These are phyloP conservation scores for Wilcoxina mikolae DNA, from an alignment of 495 filamentous ascomycete genomes.

Conservation along the genomic window DNA sequence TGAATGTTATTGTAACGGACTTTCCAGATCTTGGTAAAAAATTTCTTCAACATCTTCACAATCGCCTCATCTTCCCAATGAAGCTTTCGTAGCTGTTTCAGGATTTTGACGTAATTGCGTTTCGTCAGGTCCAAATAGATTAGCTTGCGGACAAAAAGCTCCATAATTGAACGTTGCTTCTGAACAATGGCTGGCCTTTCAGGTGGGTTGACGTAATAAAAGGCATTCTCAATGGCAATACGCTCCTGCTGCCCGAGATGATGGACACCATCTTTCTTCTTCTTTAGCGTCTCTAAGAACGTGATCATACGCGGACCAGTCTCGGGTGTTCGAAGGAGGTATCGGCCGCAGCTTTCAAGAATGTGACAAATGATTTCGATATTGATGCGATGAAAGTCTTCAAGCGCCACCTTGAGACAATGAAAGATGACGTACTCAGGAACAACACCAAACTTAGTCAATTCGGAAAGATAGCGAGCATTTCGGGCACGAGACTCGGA, in stretches of 20 bases:
- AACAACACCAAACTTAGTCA: conserved; percentile 96
- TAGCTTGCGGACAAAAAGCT: conserved; percentile 80
- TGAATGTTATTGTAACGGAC: conserved; percentile 97
- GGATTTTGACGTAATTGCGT: conserved; percentile 77
- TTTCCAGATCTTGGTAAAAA: conserved; percentile 90
- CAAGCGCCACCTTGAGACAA: conserved; percentile 89
- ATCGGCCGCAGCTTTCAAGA: conserved; percentile 94
- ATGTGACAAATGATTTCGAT: conserved; percentile 96
- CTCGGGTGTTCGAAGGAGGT: conserved; percentile 83
- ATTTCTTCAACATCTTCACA: conserved; percentile 60
- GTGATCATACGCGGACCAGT: conserved; percentile 82
- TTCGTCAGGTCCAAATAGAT: conserved; percentile 89
- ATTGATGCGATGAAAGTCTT: conserved; percentile 96
- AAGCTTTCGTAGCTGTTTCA: conserved; percentile 84
- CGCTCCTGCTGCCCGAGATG: conserved; percentile 79
- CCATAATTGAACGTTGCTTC: conserved; percentile 86
- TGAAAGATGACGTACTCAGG: conserved; percentile 99
- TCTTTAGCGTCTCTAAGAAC: conserved; percentile 84
- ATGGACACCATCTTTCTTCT: conserved; percentile 92
- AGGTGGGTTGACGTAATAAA: conserved; percentile 95
- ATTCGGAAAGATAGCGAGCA: conserved; percentile 87
- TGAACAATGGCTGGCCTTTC: conserved; percentile 86
- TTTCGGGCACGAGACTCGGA: conserved; percentile 89
- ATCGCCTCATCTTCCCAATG: conserved; percentile 93
- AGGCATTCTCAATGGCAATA: conserved; percentile 96